Evolutionary conservation across 2,329 filamentous ascomycete species (phyloP).

Genomic region (Colletotrichum sp.): DNA sequence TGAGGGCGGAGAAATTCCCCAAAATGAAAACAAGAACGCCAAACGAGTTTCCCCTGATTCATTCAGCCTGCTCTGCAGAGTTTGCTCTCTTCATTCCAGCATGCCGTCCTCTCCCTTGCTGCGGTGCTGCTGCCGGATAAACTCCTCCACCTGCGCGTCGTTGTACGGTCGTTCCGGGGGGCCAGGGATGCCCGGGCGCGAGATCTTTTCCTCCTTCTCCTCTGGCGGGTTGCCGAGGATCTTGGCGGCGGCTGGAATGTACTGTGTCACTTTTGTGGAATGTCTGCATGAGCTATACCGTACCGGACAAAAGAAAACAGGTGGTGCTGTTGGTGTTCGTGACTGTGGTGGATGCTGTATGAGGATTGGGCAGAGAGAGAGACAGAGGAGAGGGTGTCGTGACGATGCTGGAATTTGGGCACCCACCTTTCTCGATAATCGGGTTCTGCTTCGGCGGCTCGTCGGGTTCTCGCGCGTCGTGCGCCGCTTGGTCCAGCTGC

Average conservation of each 20-base stretch:
- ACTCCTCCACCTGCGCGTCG: slow-evolving; percentile 56
- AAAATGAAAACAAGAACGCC: neutral
- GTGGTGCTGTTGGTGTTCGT: neutral
- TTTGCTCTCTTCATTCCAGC: slow-evolving; percentile 13
- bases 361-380: neutral
- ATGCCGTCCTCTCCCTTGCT: slow-evolving; percentile 43
- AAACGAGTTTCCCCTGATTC: neutral
- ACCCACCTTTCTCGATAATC: slow-evolving; percentile 49
- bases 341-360: neutral
- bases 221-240: slow-evolving; percentile 42
- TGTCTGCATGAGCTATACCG: slow-evolving; percentile 2
- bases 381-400: neutral
- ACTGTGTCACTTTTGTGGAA: slow-evolving; percentile 42
- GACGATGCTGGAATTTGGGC: neutral
- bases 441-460: slow-evolving; percentile 33
- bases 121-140: slow-evolving; percentile 57
- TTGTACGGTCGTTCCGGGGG: slow-evolving; percentile 50
- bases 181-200: slow-evolving; percentile 33
- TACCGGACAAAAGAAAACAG: neutral
- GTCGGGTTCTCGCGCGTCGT: slow-evolving; percentile 33
- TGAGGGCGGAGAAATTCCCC: neutral
- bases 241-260: slow-evolving; percentile 47
- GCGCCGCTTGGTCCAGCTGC: slow-evolving; percentile 48
- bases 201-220: slow-evolving; percentile 20
- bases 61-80: neutral